phyloP scores from a whole-genome alignment of 495 filamentous ascomycete species.

The Penicillium taxi region DNA sequence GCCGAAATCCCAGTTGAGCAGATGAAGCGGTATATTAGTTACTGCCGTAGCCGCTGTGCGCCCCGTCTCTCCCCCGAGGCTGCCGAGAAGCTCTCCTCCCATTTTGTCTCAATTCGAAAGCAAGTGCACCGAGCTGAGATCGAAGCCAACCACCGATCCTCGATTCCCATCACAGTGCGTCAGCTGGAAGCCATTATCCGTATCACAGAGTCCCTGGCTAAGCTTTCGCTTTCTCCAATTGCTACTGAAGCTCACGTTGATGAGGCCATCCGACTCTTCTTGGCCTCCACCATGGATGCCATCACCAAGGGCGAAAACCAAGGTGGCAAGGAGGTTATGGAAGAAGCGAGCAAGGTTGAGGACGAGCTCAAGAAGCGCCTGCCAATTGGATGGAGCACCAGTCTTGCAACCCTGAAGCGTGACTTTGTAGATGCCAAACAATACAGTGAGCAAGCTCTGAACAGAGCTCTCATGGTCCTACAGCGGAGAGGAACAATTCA shows the following conservation, averaged over 20 bases:
- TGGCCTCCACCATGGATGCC: conserved; percentile 96
- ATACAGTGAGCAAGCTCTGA: conserved; percentile 77
- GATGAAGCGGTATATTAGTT: conserved; percentile 97
- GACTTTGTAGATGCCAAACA: conserved; percentile 87
- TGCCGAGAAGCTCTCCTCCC: conserved; percentile 90
- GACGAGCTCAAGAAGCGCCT: conserved; percentile 81
- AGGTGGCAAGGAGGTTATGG: conserved; percentile 79
- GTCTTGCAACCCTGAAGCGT: conserved; percentile 71
- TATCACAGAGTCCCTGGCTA: conserved; percentile 93
- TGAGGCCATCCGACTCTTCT: conserved; percentile 94
- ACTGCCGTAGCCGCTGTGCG: conserved; percentile 91
- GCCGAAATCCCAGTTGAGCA: conserved; percentile 88
- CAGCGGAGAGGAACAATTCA: conserved; percentile 85
- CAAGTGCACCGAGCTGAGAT: conserved; percentile 89
- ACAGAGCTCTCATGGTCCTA: conserved; percentile 75
- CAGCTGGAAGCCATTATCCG: conserved; percentile 96
- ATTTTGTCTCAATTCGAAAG: conserved; percentile 93
- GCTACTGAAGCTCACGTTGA: conserved; percentile 90
- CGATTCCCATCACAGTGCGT: conserved; percentile 94
- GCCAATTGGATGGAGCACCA: conserved; percentile 93
- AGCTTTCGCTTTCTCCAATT: conserved; percentile 74
- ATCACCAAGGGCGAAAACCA: conserved; percentile 79
- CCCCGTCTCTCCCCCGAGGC: conserved; percentile 88
- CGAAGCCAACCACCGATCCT: conserved; percentile 76
- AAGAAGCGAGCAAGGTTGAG: conserved; percentile 81